Evolutionary conservation across 371 early-diverging fungal genomes (phyloP), one percentile per base, ranked within the genome.

Genomic region (Dichotomocladium elegans): DNA sequence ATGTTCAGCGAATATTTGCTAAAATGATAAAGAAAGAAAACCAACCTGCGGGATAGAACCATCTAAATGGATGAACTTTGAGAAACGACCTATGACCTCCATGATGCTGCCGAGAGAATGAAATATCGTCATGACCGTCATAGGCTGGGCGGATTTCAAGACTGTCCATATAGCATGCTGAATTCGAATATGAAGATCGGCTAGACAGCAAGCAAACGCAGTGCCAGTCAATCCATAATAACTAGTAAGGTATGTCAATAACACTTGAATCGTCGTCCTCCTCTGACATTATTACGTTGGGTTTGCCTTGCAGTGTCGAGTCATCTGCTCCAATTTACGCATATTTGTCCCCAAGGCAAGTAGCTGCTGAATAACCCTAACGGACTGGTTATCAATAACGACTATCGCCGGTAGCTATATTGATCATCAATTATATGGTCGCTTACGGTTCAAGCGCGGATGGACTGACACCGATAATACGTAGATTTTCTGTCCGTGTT

Each of bases 161-260:
- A 74, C 17, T 15, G 58, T 44, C 4, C 72, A 46, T 1, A 78
- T 46, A 0, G 66, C 45, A 12, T 70, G 62, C 28, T 77, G 81
- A 17, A 80, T 44, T 27, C 70, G 58, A 0, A 70, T 51, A 31
- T 65, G 51, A 8, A 76, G 49, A 4, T 76, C 74, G 1, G 58
- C 57, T 41, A 80, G 37, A 17, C 79, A 72, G 24, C 67, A 70
- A 8, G 70, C 77, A 49, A 80, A 80, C 2, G 81, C 79, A 6
- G 72, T 57, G 1, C 79, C 70, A 29, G 65, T 65, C 17, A 72
- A 51, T 9, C 81, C 72, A 51, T 74, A 71, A 7, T 43, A 59
- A 1, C 77, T 77, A 48, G 5, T 11, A 15, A 15, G 27, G 17
- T 15, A 26, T 10, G n/a, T 30, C 31, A 10, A 12, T 30, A 17